Conservation (phyloP, 2,329 filamentous ascomycete genomes). For the Hirsutella rhossiliensis region DNA sequence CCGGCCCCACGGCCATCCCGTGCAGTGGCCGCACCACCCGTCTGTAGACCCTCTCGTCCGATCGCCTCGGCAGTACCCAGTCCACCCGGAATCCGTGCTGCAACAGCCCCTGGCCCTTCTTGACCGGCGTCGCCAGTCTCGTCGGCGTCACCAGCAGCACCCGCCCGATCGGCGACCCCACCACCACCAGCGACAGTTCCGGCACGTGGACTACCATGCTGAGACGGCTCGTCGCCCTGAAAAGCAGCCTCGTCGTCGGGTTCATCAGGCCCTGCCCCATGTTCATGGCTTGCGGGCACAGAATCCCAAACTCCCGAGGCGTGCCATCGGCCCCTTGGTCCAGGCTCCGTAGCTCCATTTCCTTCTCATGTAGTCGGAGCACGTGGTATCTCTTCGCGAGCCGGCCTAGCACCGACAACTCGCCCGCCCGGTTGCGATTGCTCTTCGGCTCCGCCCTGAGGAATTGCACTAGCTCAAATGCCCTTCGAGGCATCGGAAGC, state of each 20-base stretch:
- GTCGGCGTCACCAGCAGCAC: slow-evolving; percentile 51
- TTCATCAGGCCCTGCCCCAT: slow-evolving; percentile 12
- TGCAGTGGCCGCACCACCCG: slow-evolving; percentile 42
- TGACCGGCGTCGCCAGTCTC: slow-evolving; percentile 15
- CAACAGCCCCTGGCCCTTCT: slow-evolving; percentile 9
- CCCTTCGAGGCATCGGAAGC: slow-evolving; percentile 6
- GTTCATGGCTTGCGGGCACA: slow-evolving; percentile 18
- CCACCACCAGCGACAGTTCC: slow-evolving; percentile 56
- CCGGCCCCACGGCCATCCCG: slow-evolving; percentile 55
- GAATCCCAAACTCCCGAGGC: slow-evolving; percentile 14
- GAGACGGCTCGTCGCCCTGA: slow-evolving; percentile 27
- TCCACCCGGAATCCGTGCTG: slow-evolving; percentile 41
- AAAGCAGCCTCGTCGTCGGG: slow-evolving; percentile 11
- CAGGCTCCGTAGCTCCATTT: slow-evolving; percentile 33
- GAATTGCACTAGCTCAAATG: slow-evolving; percentile 8
- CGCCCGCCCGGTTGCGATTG: slow-evolving; percentile 4
- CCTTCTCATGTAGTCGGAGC: slow-evolving; percentile 35
- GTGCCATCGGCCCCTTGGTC: slow-evolving; percentile 6
- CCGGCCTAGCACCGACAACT: neutral
- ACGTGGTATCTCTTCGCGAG: slow-evolving; percentile 19
- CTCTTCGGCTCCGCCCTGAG: slow-evolving; percentile 7
- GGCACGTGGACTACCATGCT: slow-evolving; percentile 54
- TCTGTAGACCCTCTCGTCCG: slow-evolving; percentile 31
- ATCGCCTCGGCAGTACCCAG: slow-evolving; percentile 32
- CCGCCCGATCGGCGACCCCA: slow-evolving; percentile 54